Percentiles rank a stretch among this genome's conserved stretches.
These are phyloP conservation scores for Vicia faba DNA, from an alignment of 306 rosid genomes.

Conservation along the genomic window DNA sequence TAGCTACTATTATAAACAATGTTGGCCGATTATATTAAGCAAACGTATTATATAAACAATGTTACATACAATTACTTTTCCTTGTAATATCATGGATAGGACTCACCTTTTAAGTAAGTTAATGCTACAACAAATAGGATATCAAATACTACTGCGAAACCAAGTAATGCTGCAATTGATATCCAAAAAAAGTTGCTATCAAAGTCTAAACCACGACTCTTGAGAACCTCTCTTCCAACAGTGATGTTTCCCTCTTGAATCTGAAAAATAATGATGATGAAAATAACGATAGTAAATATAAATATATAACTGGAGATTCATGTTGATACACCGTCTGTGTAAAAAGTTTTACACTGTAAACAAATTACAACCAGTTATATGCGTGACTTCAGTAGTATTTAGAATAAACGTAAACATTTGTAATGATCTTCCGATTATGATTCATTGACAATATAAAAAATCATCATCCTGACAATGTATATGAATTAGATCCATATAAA, in stretches of 20 bases:
- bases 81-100: slow-evolving; percentile 26
- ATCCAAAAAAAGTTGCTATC: slow-evolving; percentile 52
- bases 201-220: slow-evolving; percentile 54
- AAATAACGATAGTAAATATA: not conserved
- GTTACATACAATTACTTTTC: no score
- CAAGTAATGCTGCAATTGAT: slow-evolving; percentile 54
- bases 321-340: no score
- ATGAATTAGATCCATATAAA: slow-evolving; percentile 1
- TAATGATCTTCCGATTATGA: not conserved
- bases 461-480: not conserved
- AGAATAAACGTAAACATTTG: not conserved
- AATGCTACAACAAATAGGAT: slow-evolving; percentile 57
- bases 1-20: no score
- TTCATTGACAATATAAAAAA: not conserved
- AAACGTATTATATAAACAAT: no score
- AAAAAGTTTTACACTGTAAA: no score
- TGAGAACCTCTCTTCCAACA: slow-evolving; percentile 48
- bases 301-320: no score
- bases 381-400: no score
- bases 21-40: no score
- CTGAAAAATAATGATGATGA: slow-evolving; percentile 34
- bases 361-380: no score
- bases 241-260: slow-evolving; percentile 48
- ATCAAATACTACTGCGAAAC: slow-evolving; percentile 51
- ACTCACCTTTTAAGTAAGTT: slow-evolving; percentile 57